phyloP scores from a whole-genome alignment of 176 grass and related monocot genomes.

The Urochloa ruziziensis region DNA sequence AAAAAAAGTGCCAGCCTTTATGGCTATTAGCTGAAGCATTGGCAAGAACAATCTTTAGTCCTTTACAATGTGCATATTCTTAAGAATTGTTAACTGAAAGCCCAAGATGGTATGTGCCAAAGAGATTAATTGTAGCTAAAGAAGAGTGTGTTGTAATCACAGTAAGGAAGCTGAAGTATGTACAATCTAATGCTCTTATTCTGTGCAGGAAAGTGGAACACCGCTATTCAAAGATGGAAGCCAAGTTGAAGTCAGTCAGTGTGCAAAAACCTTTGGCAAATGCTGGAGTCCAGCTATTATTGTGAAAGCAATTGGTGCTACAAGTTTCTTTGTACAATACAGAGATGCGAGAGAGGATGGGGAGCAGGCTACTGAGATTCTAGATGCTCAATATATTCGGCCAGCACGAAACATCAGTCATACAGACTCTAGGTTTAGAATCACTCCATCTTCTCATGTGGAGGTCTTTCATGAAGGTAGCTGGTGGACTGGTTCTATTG shows the following conservation, averaged over 20 bases:
- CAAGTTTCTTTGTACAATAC: slow-evolving; percentile 42
- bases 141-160: not conserved
- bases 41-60: not conserved
- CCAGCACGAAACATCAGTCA: not conserved
- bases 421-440: slow-evolving; percentile 37
- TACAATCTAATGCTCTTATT: not conserved
- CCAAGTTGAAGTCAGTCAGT: slow-evolving; percentile 44
- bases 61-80: not conserved
- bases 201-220: slow-evolving; percentile 14
- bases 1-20: too few species aligned
- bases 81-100: not conserved
- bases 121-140: not conserved
- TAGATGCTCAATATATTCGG: slow-evolving; percentile 37
- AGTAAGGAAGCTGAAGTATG: not conserved
- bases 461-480: slow-evolving; percentile 28
- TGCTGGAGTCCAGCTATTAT: slow-evolving; percentile 45
- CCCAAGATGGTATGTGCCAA: not conserved
- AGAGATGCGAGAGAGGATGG: not conserved
- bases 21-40: too few species aligned
- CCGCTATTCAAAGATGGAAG: slow-evolving; percentile 17
- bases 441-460: slow-evolving; percentile 20
- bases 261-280: slow-evolving; percentile 4
- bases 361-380: slow-evolving; percentile 26
- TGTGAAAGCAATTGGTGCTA: slow-evolving; percentile 32
- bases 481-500: slow-evolving; percentile 43